Evolutionary conservation across 2,329 filamentous ascomycete species (phyloP).

Genomic region (Phyllosticta citribraziliensis): DNA sequence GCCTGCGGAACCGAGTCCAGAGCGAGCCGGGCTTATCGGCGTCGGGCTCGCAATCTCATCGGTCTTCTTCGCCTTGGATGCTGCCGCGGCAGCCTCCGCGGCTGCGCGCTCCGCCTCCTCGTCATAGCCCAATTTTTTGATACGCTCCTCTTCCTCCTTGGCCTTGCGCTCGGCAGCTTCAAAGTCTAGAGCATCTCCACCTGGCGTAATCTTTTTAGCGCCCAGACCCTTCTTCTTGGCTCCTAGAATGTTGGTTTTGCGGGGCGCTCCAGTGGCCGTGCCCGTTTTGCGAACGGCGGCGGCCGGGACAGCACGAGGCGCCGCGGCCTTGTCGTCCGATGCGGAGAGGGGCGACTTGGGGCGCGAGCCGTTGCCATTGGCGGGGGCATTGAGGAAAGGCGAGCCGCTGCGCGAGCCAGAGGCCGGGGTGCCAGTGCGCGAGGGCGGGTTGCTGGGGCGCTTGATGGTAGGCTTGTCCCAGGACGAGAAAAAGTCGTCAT

Average conservation of each 20-base stretch:
- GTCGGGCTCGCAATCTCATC: slow-evolving; percentile 60
- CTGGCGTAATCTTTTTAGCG: slow-evolving; percentile 61
- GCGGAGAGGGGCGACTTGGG: slow-evolving; percentile 66
- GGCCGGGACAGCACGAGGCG: slow-evolving; percentile 66
- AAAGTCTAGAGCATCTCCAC: slow-evolving; percentile 63
- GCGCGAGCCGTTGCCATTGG: slow-evolving; percentile 57
- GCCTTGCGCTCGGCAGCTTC: slow-evolving; percentile 96
- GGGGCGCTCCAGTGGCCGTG: slow-evolving; percentile 50
- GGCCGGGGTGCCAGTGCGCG: slow-evolving; percentile 77
- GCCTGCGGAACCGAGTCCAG: slow-evolving; percentile 53
- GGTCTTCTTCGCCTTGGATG: slow-evolving; percentile 30
- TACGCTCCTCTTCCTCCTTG: slow-evolving; percentile 92
- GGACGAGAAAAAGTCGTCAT: slow-evolving; percentile 96
- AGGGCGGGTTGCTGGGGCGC: slow-evolving; percentile 85
- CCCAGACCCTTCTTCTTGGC: slow-evolving; percentile 53
- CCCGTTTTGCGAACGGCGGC: slow-evolving; percentile 68
- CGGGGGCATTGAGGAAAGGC: slow-evolving; percentile 71
- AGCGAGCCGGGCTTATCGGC: slow-evolving; percentile 55
- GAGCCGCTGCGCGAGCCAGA: slow-evolving; percentile 72
- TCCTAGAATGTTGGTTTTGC: slow-evolving; percentile 78
- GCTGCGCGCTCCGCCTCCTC: slow-evolving; percentile 68
- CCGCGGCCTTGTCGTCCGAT: slow-evolving; percentile 39
- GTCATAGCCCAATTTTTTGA: slow-evolving; percentile 91
- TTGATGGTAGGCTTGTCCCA: slow-evolving; percentile 99
- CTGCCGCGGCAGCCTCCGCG: slow-evolving; percentile 22